Percentiles rank a stretch among this genome's conserved stretches.
These are phyloP conservation scores for Cucurbita pepo DNA, from an alignment of 306 rosid genomes.

Conservation along the genomic window DNA sequence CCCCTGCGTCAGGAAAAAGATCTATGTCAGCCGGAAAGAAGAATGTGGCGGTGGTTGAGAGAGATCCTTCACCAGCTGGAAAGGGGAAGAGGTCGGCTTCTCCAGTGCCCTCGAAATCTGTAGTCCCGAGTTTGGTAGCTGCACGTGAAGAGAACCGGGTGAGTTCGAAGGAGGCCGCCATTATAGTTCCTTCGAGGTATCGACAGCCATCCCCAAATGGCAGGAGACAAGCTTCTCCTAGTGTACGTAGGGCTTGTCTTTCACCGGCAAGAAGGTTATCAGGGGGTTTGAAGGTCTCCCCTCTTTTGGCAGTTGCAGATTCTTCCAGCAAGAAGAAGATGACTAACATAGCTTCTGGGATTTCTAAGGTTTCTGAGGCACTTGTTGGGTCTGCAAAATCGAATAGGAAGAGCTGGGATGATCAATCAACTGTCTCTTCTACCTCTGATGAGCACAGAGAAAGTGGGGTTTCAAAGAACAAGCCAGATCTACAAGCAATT, in stretches of 20 bases:
- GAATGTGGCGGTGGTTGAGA: slow-evolving; percentile 22
- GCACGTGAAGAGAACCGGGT: slow-evolving; percentile 70
- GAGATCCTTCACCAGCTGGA: slow-evolving; percentile 71
- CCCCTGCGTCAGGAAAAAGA: slow-evolving; percentile 68
- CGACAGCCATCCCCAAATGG: slow-evolving; percentile 74
- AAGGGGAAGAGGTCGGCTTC: slow-evolving; percentile 74
- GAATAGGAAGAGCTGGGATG: slow-evolving; percentile 76
- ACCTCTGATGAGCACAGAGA: slow-evolving; percentile 32
- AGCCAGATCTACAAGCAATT: slow-evolving; percentile 54
- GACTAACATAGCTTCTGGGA: slow-evolving; percentile 43
- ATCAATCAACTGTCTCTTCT: slow-evolving; percentile 16
- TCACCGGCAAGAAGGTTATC: slow-evolving; percentile 79
- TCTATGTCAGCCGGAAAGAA: slow-evolving; percentile 41
- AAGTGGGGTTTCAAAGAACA: slow-evolving; percentile 32
- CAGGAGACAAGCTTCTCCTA: slow-evolving; percentile 71
- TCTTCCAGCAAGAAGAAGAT: slow-evolving; percentile 58
- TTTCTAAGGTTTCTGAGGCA: slow-evolving; percentile 61
- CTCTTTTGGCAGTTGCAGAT: slow-evolving; percentile 29
- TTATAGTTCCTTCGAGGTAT: slow-evolving; percentile 82
- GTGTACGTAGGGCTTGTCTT: slow-evolving; percentile 55
- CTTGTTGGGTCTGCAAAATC: slow-evolving; percentile 52
- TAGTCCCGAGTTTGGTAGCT: slow-evolving; percentile 61
- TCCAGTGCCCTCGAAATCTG: slow-evolving; percentile 83
- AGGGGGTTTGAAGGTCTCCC: slow-evolving; percentile 51
- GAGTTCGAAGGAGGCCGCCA: slow-evolving; percentile 49